Conservation (phyloP, 352 stramenopile species). For the Globisporangium solare region DNA sequence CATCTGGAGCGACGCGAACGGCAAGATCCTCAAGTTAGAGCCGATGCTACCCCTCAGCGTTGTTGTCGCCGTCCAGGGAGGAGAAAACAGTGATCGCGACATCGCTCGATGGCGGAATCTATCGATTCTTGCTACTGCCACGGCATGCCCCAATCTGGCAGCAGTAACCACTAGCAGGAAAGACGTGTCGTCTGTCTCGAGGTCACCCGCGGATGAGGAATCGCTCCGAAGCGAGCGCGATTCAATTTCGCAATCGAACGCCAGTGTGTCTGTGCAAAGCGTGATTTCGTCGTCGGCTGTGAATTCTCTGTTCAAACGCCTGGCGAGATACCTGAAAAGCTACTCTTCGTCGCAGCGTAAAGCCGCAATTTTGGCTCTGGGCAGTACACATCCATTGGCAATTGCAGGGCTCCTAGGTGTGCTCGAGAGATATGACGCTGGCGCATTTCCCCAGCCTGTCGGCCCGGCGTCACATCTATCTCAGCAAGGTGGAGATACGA, state of each 20-base stretch:
- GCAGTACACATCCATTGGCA: constrained; percentile 30
- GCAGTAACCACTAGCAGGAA: neutral
- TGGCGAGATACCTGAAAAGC: constrained; percentile 56
- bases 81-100: constrained; percentile 13
- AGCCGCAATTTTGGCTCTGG: constrained; percentile 44
- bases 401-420: constrained; percentile 43
- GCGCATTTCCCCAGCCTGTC: constrained; percentile 30
- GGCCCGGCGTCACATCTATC: neutral
- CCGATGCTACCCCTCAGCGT: constrained; percentile 33
- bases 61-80: constrained; percentile 3
- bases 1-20: constrained; percentile 60
- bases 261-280: constrained; percentile 22
- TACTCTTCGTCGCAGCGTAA: constrained; percentile 48
- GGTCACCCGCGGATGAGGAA: neutral
- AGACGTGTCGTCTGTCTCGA: neutral
- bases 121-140: constrained; percentile 45
- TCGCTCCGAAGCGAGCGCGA: neutral
- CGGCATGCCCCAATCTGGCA: constrained; percentile 36
- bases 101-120: constrained; percentile 65
- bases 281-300: constrained; percentile 36
- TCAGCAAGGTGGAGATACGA: too few relatives aligned
- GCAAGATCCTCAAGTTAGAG: constrained; percentile 60
- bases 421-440: constrained; percentile 43
- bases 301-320: constrained; percentile 40
- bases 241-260: constrained; percentile 1